Evolutionary conservation across 495 filamentous ascomycete genomes (phyloP).

Genomic region (Lentithecium fluviatile): DNA sequence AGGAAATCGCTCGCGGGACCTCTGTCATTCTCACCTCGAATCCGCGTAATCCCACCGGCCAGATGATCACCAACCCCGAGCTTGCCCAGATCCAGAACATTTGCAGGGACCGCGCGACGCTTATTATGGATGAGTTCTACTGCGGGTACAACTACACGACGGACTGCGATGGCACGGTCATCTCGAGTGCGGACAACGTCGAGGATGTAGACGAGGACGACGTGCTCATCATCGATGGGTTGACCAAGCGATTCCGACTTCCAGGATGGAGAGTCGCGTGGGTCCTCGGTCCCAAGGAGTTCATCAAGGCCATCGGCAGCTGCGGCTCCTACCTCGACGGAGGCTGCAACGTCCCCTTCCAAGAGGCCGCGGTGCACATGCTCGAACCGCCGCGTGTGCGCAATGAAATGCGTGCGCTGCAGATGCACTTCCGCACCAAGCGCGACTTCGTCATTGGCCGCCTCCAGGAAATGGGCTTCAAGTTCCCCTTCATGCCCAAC

Average conservation of each 20-base stretch:
- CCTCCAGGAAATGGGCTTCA: constrained; percentile 80
- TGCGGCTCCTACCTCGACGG: constrained; percentile 96
- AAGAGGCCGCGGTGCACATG: constrained; percentile 90
- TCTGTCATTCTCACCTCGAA: constrained; percentile 91
- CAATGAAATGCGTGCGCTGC: constrained; percentile 85
- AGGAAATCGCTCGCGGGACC: constrained; percentile 79
- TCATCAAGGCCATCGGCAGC: constrained; percentile 88
- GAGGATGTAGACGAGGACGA: constrained; percentile 68
- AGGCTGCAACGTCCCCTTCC: constrained; percentile 91
- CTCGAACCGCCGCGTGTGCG: constrained; percentile 77
- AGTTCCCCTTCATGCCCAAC: constrained; percentile 66
- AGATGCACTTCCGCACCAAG: constrained; percentile 83
- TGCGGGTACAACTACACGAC: constrained; percentile 77
- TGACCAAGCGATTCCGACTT: constrained; percentile 95
- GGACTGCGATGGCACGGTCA: constrained; percentile 82
- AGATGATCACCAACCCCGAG: constrained; percentile 75
- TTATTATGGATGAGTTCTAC: constrained; percentile 97
- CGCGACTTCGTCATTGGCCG: constrained; percentile 82
- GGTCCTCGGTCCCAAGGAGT: constrained; percentile 94
- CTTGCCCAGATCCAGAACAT: constrained; percentile 87
- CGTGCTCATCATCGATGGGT: constrained; percentile 90
- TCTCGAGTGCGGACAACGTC: constrained; percentile 84
- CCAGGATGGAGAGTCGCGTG: constrained; percentile 96
- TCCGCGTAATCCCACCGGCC: constrained; percentile 92
- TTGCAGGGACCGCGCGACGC: constrained; percentile 81